Conservation (phyloP, 2,329 filamentous ascomycete genomes). For the Mycocentrospora acerina region DNA sequence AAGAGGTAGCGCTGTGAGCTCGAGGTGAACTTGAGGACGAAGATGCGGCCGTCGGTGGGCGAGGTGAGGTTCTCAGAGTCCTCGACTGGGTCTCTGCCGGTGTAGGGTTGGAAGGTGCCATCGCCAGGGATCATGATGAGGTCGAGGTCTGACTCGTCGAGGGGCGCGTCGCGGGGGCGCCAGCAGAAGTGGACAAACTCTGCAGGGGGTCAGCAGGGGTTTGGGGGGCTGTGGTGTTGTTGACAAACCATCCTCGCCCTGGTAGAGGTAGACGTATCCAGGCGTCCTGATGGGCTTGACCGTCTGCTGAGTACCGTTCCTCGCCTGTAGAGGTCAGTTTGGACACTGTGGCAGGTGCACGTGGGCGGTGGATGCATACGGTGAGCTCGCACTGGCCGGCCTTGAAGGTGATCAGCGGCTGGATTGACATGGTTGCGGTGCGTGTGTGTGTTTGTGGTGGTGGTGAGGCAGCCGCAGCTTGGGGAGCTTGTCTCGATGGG, state of each 20-base stretch:
- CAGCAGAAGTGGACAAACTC: slow-evolving; percentile 97
- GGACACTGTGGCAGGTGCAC: not conserved
- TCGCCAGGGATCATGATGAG: slow-evolving; percentile 92
- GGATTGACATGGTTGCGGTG: slow-evolving; percentile 68
- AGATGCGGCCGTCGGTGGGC: slow-evolving; percentile 81
- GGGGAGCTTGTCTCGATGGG: slow-evolving; percentile 18
- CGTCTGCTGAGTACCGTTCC: slow-evolving; percentile 48
- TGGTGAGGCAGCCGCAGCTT: slow-evolving; percentile 12
- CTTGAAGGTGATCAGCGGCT: slow-evolving; percentile 93
- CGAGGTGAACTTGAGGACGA: slow-evolving; percentile 88
- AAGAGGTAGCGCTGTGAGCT: slow-evolving; percentile 91
- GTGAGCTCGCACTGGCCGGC: slow-evolving; percentile 85
- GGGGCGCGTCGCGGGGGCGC: slow-evolving; percentile 72
- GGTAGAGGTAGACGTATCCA: slow-evolving; percentile 90
- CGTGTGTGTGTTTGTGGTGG: slow-evolving; percentile 12
- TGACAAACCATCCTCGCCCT: slow-evolving; percentile 71
- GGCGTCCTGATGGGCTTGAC: slow-evolving; percentile 71
- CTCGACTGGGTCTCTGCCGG: slow-evolving; percentile 52
- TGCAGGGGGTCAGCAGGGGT: slow-evolving; percentile 40
- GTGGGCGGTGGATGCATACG: slow-evolving; percentile 60
- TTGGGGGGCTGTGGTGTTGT: not conserved
- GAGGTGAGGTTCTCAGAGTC: slow-evolving; percentile 62
- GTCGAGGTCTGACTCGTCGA: slow-evolving; percentile 78
- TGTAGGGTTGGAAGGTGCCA: slow-evolving; percentile 80
- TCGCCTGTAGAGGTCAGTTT: slow-evolving; percentile 25